Base-by-base conservation (phyloP, 345 rosid genomes). In the Clarkia xantiana region DNA sequence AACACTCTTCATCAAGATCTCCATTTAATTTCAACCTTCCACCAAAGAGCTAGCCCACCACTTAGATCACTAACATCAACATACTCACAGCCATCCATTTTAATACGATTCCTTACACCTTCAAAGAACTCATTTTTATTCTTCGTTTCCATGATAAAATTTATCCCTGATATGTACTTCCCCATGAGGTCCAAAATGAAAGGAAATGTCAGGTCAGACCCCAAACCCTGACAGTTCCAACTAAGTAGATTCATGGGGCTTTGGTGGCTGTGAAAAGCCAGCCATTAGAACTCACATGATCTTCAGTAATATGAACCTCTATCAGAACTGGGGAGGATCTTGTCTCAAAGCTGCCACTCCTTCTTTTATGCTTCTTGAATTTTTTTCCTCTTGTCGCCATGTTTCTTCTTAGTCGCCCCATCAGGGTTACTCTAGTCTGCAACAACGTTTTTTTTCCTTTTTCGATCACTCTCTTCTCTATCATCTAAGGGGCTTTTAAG, bases 111-210 rank as follows among this genome's bases (percentile, higher is more conserved):
- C 20, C 45, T 42, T 1, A 52, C 10, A 15, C 9, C 40, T 18
- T 52, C 55, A 22, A 52, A 9, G 18, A 36, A 36, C 11, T 51
- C 55, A 14, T 14, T 14, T 38, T 38, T 39, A 17, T 5, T 17
- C 11, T 52, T 52, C 11, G 8, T 52, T 14, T 52, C 55, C 55
- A 52, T 52, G 16, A 52, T 11, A 41, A 40, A 34, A 11, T 39
- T 18, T 0, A 16, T 6, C 14, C 25, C 8, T 15, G 55, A 11
- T 9, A 10, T 11, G 4, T 11, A 19, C 11, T 18, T 18, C 19
- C 45, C 14, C 10, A 11, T 15, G 10, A 41, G 44, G 44, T 40
- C 42, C 15, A 4, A 16, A 7, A 20, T 13, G 12, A 6, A n/a
- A 12, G 16, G 44, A 40, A 52, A 11, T 52, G 45, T 52, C 55